Evolutionary conservation across 108 stramenopile genomes (phyloP), one percentile per base, ranked within the genome.

Genomic region (Cyclotella choctawhatcheeana): DNA sequence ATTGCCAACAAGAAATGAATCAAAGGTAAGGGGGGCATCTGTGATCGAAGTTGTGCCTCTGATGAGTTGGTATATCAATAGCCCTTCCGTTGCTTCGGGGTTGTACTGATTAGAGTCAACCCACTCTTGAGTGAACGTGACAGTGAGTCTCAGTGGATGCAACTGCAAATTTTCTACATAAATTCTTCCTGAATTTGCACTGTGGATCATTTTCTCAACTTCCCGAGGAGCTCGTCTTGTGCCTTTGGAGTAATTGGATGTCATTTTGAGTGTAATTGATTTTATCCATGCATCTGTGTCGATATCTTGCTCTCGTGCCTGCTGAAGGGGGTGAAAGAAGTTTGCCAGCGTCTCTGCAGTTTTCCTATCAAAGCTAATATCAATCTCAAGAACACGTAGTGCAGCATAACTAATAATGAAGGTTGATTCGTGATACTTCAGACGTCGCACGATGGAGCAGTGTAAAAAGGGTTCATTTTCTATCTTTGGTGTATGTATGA

Each of bases 111-210:
- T n/a, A n/a, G n/a, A n/a, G n/a, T n/a, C 84, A 58, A 84, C 62
- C 86, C 87, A 89, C 34, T 93, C 87, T 59, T 93, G 92, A 14
- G 89, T 88, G 47, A 90, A 93, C 0, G 89, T 93, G n/a, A 93
- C 69, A 7, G 80, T 68, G 33, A 93, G 63, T n/a, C 86, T 58
- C 32, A 90, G 79, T 3, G 92, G 92, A 74, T 93, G 92, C 2
- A 93, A 54, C 60, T 88, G 82, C 2, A 90, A 69, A 58, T 88
- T 75, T 62, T 93, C 92, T 40, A 93, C 64, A 62, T 90, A 93
- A 10, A 93, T 69, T 25, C 92, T 76, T 6, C 86, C 85, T 14
- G 85, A 76, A 67, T 93, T 90, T 13, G 89, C 84, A 33, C 76
- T 81, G 20, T 86, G 82, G 10, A 82, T 74, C 62, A 83, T 68